Percentiles rank a stretch among this genome's conserved stretches.
Evolutionary conservation across 129 eudicot genomes (phyloP).

Genomic region (Dittrichia graveolens): DNA sequence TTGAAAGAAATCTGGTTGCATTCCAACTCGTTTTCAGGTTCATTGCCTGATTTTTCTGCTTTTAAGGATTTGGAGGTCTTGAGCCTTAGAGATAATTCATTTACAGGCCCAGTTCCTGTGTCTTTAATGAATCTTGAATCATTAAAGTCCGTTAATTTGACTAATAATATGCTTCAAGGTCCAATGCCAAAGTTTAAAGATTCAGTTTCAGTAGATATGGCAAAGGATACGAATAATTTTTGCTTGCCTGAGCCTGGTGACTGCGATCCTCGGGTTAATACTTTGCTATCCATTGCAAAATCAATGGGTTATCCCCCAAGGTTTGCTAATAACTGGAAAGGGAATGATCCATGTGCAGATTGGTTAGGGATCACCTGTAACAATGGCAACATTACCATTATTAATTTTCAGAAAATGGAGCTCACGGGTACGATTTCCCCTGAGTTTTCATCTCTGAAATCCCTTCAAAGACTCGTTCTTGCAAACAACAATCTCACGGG

Average conservation of each 20-base stretch:
- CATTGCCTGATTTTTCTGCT: constrained; percentile 86
- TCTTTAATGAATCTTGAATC: constrained; percentile 65
- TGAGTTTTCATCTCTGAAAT: constrained; percentile 58
- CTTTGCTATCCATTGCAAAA: constrained; percentile 58
- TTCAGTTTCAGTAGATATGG: constrained; percentile 64
- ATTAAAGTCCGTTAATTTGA: constrained; percentile 73
- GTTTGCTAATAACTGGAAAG: constrained; percentile 75
- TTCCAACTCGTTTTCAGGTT: constrained; percentile 77
- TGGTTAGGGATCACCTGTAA: constrained; percentile 91
- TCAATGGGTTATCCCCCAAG: constrained; percentile 66
- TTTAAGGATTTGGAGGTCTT: constrained; percentile 58
- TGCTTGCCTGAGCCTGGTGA: constrained; percentile 78
- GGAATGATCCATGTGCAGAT: constrained; percentile 85
- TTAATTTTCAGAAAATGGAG: constrained; percentile 70
- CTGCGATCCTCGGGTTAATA: constrained; percentile 77
- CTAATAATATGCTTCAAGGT: constrained; percentile 87
- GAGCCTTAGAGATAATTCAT: constrained; percentile 76
- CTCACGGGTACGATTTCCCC: constrained; percentile 81
- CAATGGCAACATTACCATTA: constrained; percentile 62
- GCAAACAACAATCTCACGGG: constrained; percentile 82
- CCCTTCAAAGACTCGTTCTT: constrained; percentile 82
- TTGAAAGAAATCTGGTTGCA: constrained; percentile 87
- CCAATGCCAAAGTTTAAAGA: constrained; percentile 70
- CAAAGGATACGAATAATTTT: constrained; percentile 59
- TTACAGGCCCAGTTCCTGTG: constrained; percentile 75